phyloP scores from a whole-genome alignment of 257 asterid genomes.

The Scutellaria minor region DNA sequence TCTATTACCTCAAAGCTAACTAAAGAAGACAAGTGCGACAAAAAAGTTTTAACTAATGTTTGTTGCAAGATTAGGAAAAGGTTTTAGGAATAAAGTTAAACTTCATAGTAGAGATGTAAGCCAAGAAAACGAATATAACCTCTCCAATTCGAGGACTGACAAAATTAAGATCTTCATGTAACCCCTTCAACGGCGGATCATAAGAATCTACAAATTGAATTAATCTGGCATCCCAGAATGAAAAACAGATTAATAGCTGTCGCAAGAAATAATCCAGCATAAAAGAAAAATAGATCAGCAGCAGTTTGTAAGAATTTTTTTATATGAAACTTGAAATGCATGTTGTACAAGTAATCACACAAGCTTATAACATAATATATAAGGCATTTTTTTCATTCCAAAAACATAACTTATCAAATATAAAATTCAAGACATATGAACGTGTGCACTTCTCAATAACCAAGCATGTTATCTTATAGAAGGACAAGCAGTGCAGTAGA shows the following conservation, averaged over 20 bases:
- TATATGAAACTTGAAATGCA: constrained; percentile 22
- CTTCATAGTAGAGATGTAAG: constrained; percentile 23
- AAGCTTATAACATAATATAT: neutral
- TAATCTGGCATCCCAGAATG: constrained; percentile 62
- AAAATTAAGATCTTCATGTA: constrained; percentile 96
- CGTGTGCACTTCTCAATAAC: constrained; percentile 18
- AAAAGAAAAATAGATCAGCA: constrained; percentile 32
- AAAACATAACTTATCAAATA: constrained; percentile 13
- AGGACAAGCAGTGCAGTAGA: too few relatives aligned
- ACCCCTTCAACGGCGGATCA: constrained; percentile 97
- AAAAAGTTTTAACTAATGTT: constrained; percentile 19
- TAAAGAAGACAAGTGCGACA: constrained; percentile 11
- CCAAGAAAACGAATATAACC: constrained; percentile 52
- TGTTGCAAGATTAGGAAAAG: constrained; percentile 12
- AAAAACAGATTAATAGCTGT: constrained; percentile 37
- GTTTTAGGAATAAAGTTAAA: constrained; percentile 20
- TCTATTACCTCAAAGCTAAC: constrained; percentile 28
- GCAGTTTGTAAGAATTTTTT: constrained; percentile 30
- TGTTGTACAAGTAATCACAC: neutral
- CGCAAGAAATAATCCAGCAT: constrained; percentile 35
- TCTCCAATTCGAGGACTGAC: constrained; percentile 99
- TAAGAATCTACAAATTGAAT: constrained; percentile 92
- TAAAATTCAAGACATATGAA: neutral
- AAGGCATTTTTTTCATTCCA: constrained; percentile 6
- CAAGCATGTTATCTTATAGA: neutral